Evolutionary conservation across 176 grass and related monocot species (phyloP), one percentile per base, ranked within the genome.

Genomic region (Triticum urartu): DNA sequence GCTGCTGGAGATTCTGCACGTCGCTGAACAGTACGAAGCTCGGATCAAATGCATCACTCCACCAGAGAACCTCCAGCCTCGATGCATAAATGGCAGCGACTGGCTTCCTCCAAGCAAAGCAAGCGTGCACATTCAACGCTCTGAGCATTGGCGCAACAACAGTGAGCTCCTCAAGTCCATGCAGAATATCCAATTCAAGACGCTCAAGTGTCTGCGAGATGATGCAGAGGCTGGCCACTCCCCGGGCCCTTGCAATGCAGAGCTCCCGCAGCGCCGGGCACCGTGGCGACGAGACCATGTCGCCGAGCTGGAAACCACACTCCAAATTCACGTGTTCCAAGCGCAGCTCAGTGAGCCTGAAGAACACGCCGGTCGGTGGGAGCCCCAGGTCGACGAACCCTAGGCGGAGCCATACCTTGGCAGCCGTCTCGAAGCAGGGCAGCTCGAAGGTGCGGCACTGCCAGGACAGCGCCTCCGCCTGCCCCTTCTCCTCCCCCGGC

Each of bases 361-460:
- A 3, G 64, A 81, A 81, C 3, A 81, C 63, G 64, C 79, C 64
- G 4, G 64, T 21, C 1, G 32, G 79, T 14, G 43, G 79, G 11
- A 69, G 79, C 28, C n/a, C 64, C 43, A 82, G 43, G 64, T 52
- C 20, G 64, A 82, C 43, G 43, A 81, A 82, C 64, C 45, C 79
- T 28, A 81, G 79, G 64, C 64, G 42, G 25, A 81, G 26, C 79
- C 79, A 81, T 28, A 68, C 40, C 79, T 68, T 82, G 64, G 64
- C 79, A 18, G 64, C 79, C 43, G 43, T 69, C 43, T 68, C 20
- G 64, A 81, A 81, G 64, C 79, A 69, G 64, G 79, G 79, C 42
- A 81, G 64, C 42, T 82, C 6, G 18, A 54, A 52, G 42, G 64
- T 82, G 28, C 11, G 79, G 79, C 58, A 79, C 59, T 79, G 21